Percentiles rank a stretch among this genome's conserved stretches.
phyloP scores from a whole-genome alignment of 2,329 filamentous ascomycete species.

The Epichloe uncinata region DNA sequence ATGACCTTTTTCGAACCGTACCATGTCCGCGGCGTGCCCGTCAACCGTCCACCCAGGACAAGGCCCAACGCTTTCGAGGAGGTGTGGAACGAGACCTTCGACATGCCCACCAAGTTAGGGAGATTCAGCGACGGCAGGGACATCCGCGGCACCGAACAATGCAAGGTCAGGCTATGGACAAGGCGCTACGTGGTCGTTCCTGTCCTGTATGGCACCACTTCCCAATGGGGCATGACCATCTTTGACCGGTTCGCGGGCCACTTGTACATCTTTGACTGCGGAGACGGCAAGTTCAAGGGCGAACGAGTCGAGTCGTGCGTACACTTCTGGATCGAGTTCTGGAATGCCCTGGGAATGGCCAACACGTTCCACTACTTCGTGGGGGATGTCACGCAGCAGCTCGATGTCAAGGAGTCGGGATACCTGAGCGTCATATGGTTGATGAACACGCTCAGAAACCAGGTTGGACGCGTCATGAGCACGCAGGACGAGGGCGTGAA shows the following conservation, averaged over 20 bases:
- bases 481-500: background rate
- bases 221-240: conserved; percentile 12
- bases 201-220: conserved; percentile 2
- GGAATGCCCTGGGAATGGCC: conserved; percentile 8
- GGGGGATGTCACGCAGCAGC: conserved; percentile 2
- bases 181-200: conserved; percentile 9
- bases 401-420: conserved; percentile 5
- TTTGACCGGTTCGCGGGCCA: conserved; percentile 10
- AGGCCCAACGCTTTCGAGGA: background rate
- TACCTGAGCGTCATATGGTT: conserved; percentile 8
- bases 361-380: conserved; percentile 11
- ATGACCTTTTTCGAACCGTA: conserved; percentile 7
- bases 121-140: conserved; percentile 1
- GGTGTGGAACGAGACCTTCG: conserved; percentile 2
- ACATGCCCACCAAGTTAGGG: conserved; percentile 3
- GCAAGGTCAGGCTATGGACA: conserved; percentile 1
- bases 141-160: background rate
- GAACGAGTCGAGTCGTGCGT: conserved; percentile 7
- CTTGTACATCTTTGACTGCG: conserved; percentile 11
- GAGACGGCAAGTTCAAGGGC: background rate
- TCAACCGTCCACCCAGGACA: background rate
- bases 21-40: background rate
- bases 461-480: conserved; percentile 7
- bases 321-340: conserved; percentile 11
- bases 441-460: conserved; percentile 9